These are phyloP conservation scores for Mycotypha africana DNA, from an alignment of 371 early-diverging fungal species.

Conservation along the genomic window DNA sequence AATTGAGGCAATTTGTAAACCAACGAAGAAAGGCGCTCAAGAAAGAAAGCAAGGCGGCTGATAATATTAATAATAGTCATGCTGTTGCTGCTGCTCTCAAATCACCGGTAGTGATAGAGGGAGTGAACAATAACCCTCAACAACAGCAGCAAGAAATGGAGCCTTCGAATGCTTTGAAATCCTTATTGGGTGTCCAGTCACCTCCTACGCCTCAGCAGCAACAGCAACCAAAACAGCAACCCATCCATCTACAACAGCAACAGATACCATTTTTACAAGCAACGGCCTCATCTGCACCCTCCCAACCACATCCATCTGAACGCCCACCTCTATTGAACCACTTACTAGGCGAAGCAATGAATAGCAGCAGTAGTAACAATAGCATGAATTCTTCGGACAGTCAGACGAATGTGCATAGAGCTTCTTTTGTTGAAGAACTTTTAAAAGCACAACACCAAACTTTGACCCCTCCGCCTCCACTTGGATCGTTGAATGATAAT, in stretches of 20 bases:
- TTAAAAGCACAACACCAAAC: slow-evolving; percentile 5
- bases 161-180: slow-evolving; percentile 19
- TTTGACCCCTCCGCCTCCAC: neutral
- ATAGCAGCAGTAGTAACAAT: slow-evolving; percentile 1
- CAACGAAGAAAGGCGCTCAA: slow-evolving; percentile 23
- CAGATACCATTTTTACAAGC: neutral
- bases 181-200: slow-evolving; percentile 18
- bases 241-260: neutral
- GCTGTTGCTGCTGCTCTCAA: too few species aligned
- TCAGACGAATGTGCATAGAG: slow-evolving; percentile 2
- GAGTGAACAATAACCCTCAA: slow-evolving; percentile 3
- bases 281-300: too few species aligned
- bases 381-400: neutral
- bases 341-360: too few species aligned
- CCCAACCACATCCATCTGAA: too few species aligned
- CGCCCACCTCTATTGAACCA: too few species aligned
- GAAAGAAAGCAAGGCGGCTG: slow-evolving; percentile 7
- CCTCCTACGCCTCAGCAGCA: slow-evolving; percentile 4
- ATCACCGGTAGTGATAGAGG: slow-evolving; percentile 1
- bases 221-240: slow-evolving; percentile 1
- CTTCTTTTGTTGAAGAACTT: slow-evolving; percentile 17
- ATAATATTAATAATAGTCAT: too few species aligned
- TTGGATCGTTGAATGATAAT: slow-evolving; percentile 2
- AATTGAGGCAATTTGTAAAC: slow-evolving; percentile 25
- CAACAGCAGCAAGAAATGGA: too few species aligned